phyloP scores from a whole-genome alignment of 495 filamentous ascomycete genomes.

The Penicillium desertorum region DNA sequence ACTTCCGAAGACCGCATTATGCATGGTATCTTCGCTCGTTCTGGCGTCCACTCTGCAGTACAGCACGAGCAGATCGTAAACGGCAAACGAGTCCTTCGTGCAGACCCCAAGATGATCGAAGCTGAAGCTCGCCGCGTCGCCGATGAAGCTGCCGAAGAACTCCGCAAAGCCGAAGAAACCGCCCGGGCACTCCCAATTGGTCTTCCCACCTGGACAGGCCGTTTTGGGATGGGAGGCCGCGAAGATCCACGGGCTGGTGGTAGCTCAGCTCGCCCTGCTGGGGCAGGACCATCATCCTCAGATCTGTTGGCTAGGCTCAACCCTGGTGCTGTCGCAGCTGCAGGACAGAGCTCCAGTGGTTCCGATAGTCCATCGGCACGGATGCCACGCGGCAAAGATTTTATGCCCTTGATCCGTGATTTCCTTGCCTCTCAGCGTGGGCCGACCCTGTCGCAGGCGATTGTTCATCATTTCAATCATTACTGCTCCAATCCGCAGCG shows the following conservation, averaged over 20 bases:
- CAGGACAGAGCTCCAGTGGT: constrained; percentile 28
- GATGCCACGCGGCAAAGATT: constrained; percentile 49
- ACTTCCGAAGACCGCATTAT: constrained; percentile 66
- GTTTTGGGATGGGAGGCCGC: constrained; percentile 69
- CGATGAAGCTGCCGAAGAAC: constrained; percentile 68
- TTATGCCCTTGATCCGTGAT: constrained; percentile 70
- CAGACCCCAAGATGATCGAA: constrained; percentile 71
- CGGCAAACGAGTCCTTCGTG: constrained; percentile 59
- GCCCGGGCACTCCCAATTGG: constrained; percentile 73
- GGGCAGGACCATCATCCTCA: constrained; percentile 53
- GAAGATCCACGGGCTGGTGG: constrained; percentile 36
- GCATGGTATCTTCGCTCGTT: constrained; percentile 80
- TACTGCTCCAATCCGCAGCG: constrained; percentile 54
- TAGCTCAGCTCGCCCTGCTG: constrained; percentile 37
- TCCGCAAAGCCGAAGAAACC: constrained; percentile 69
- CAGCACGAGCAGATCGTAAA: constrained; percentile 88
- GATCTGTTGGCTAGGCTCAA: constrained; percentile 61
- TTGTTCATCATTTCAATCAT: constrained; percentile 79
- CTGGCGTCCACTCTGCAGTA: constrained; percentile 78
- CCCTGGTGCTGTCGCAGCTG: constrained; percentile 29
- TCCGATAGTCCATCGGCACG: constrained; percentile 26
- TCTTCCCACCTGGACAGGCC: constrained; percentile 91
- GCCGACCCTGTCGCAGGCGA: constrained; percentile 65
- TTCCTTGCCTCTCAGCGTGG: constrained; percentile 73
- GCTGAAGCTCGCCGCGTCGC: constrained; percentile 79